Evolutionary conservation across 2,329 filamentous ascomycete species (phyloP).

Genomic region (Neopestalotiopsis sp.): DNA sequence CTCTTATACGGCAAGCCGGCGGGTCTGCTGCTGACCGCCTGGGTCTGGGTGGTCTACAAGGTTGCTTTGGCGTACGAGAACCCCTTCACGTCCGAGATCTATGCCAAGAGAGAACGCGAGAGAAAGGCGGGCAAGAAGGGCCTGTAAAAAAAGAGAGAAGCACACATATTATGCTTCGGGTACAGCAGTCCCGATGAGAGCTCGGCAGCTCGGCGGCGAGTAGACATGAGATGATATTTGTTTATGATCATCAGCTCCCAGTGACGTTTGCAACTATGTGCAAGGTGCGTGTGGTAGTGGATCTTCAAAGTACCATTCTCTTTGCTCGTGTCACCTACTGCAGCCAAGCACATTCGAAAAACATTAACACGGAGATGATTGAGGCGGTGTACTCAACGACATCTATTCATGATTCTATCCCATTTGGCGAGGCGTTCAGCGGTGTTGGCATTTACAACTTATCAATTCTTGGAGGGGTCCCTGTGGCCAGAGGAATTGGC

Average conservation of each 20-base stretch:
- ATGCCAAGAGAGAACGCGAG: conserved; percentile 78
- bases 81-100: conserved; percentile 92
- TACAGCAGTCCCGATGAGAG: no score
- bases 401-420: conserved; percentile 10
- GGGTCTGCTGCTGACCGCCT: conserved; percentile 74
- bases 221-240: not conserved
- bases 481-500: not conserved
- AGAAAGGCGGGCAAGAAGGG: conserved; percentile 55
- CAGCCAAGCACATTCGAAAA: not conserved
- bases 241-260: not conserved
- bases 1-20: conserved; percentile 87
- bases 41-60: conserved; percentile 80
- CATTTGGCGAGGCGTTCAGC: conserved; percentile 17
- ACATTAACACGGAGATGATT: not conserved
- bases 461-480: not conserved
- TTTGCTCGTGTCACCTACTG: not conserved
- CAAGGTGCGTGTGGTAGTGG: not conserved
- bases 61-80: conserved; percentile 88
- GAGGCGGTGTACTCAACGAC: conserved; percentile 21
- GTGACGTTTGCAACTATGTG: not conserved
- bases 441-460: conserved; percentile 13
- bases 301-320: not conserved
- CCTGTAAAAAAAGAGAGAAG: conserved; percentile 39
- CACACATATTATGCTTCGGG: no score
- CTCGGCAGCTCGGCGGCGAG: not conserved